phyloP scores from a whole-genome alignment of 768 basidiomycete species.

The Termitomyces sp. region DNA sequence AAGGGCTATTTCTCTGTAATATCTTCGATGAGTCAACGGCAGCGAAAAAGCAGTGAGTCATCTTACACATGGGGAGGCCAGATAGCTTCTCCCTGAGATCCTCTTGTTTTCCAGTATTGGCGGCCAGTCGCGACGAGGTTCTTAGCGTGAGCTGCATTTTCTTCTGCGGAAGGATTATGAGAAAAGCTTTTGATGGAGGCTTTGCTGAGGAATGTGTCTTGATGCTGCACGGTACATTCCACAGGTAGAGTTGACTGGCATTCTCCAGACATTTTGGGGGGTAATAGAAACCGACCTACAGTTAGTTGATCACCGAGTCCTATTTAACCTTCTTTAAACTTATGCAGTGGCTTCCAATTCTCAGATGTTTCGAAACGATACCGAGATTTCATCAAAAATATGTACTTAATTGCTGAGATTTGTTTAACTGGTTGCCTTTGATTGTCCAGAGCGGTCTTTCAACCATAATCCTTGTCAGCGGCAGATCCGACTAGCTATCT shows the following conservation, averaged over 20 bases:
- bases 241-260: neutral
- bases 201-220: slow-evolving; percentile 24
- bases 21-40: neutral
- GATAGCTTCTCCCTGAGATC: slow-evolving; percentile 41
- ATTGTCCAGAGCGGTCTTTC: neutral
- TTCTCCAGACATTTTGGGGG: slow-evolving; percentile 1
- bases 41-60: neutral
- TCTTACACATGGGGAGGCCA: slow-evolving; percentile 48
- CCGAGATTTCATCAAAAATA: neutral
- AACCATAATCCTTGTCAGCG: neutral
- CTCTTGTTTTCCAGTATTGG: slow-evolving; percentile 52
- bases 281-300: neutral
- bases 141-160: slow-evolving; percentile 21
- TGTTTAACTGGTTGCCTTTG: neutral
- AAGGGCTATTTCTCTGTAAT: slow-evolving; percentile 42
- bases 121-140: slow-evolving; percentile 39
- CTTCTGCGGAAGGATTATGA: slow-evolving; percentile 32
- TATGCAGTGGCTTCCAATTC: neutral
- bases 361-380: neutral
- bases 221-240: slow-evolving; percentile 8
- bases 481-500: neutral
- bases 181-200: slow-evolving; percentile 38
- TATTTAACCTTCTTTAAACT: slow-evolving; percentile 1
- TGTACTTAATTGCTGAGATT: neutral
- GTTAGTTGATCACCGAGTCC: neutral